A percentile compares a stretch with the other conserved stretches of the same genome.
These are phyloP conservation scores for Zalerion maritima DNA, from an alignment of 495 filamentous ascomycete species.

Conservation along the genomic window DNA sequence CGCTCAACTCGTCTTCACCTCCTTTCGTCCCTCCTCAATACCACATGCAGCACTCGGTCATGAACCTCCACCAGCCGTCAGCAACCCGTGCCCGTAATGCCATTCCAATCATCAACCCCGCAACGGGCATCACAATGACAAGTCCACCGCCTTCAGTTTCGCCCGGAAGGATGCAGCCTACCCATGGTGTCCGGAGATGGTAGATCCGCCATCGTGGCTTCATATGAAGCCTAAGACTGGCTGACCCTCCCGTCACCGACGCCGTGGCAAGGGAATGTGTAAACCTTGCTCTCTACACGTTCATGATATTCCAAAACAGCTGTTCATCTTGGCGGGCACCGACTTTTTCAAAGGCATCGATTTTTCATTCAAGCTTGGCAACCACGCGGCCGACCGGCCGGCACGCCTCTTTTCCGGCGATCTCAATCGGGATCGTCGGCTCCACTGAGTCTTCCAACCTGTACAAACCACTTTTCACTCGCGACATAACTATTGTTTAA, in stretches of 20 bases:
- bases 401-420: slow-evolving; percentile 6
- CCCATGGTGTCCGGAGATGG: slow-evolving; percentile 33
- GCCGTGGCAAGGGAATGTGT: slow-evolving; percentile 16
- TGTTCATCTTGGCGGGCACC: slow-evolving; percentile 20
- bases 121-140: slow-evolving; percentile 71
- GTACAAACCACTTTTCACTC: slow-evolving; percentile 22
- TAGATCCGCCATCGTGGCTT: slow-evolving; percentile 23
- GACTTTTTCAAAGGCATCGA: slow-evolving; percentile 18
- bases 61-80: slow-evolving; percentile 76
- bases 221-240: slow-evolving; percentile 10
- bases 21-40: slow-evolving; percentile 48
- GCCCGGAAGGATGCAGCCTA: slow-evolving; percentile 66
- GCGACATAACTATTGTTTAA: slow-evolving; percentile 20
- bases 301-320: slow-evolving; percentile 15
- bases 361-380: slow-evolving; percentile 5
- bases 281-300: slow-evolving; percentile 14
- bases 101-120: slow-evolving; percentile 97
- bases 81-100: slow-evolving; percentile 83
- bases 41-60: slow-evolving; percentile 34
- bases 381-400: neutral
- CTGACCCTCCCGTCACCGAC: slow-evolving; percentile 12
- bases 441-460: slow-evolving; percentile 15
- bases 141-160: slow-evolving; percentile 88
- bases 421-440: slow-evolving; percentile 12
- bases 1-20: slow-evolving; percentile 61